Evolutionary conservation across 2,329 filamentous ascomycete genomes (phyloP), one percentile per base, ranked within the genome.

Genomic region (Penicillium sp.): DNA sequence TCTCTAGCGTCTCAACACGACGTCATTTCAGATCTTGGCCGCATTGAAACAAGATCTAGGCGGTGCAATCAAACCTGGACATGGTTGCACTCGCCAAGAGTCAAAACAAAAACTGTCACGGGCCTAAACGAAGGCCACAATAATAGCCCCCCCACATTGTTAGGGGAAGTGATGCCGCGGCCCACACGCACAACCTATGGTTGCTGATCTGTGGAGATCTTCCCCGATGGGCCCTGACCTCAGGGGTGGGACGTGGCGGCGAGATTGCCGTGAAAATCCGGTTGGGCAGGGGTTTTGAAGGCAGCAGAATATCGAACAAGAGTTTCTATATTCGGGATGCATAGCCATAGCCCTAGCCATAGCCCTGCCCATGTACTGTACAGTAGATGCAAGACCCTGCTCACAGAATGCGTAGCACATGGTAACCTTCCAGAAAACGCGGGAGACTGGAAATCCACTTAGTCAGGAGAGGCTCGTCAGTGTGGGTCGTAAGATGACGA

Each of bases 401-500:
- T 50, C 39, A 48, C 18, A 21, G 18, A 21, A 21, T 51, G 38
- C 41, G 29, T 34, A 33, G 50, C 13, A 38, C 39, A 43, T 28
- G 13, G 21, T 15, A 46, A 24, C n/a, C 15, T 36, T 18, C 33
- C 36, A 39, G 36, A 21, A 21, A 39, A 38, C 34, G 2, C n/a
- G 36, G 16, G 5, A 39, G 9, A 9, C n/a, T 4, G 36, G 18
- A 12, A 23, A 21, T 21, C 8, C 28, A 29, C 1, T 7, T 18
- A 9, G 4, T 13, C 18, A 39, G 24, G 2, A 21, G 16, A n/a
- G 31, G 18, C 33, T 26, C 16, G 42, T 16, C 28, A 9, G 44
- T 42, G 52, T 58, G 54, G 60, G 45, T 2, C 55, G 16, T 12
- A 21, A 53, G 24, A 56, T 59, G 52, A 55, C 51, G 53, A 60